Base-by-base conservation (phyloP, 2,329 filamentous ascomycete genomes). In the Stagonosporopsis rhizophila region DNA sequence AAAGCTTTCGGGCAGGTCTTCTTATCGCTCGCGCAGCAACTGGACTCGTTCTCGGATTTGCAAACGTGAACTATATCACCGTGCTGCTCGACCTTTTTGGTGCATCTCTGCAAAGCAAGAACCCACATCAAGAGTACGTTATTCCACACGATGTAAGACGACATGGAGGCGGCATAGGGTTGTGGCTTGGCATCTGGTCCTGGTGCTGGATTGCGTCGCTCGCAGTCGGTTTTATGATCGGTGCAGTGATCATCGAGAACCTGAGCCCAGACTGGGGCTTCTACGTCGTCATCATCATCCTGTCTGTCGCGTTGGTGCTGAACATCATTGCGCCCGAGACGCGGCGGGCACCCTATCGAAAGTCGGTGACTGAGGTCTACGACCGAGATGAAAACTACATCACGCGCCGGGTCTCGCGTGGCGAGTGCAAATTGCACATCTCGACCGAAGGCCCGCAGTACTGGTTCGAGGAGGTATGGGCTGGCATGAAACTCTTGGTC, bases 371-470 rank as follows among this genome's bases (percentile, higher is more conserved):
- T 19, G 87, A 91, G 69, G 73, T 81, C 17, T 80, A 81, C 45
- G 70, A 78, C 19, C 65, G 73, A 8, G 75, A 80, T 30, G 79
- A 84, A 68, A 70, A 79, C 40, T 82, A 71, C 57, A 81, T 61
- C 70, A 82, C 65, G 71, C 81, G 62, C 38, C 80, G 87, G 52
- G 79, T 92, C 12, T 87, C 87, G 25, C 82, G 88, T 39, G 90
- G 90, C 2, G 90, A 93, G 71, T 81, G 92, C 65, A 92, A 88
- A 79, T 85, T 93, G 80, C 89, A 92, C 70, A 83, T 91, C 58
- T 83, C 85, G 50, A 85, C 88, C 49, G 87, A 86, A 45, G 89
- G 89, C 0, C 90, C 90, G 0, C 86, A 79, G 64, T 91, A 89
- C 85, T 92, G 89, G 89, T 88, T 86, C 44, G 84, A 93, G 72